These are phyloP conservation scores for Fragilaria crotonensis DNA, from an alignment of 108 stramenopile genomes.

Conservation along the genomic window DNA sequence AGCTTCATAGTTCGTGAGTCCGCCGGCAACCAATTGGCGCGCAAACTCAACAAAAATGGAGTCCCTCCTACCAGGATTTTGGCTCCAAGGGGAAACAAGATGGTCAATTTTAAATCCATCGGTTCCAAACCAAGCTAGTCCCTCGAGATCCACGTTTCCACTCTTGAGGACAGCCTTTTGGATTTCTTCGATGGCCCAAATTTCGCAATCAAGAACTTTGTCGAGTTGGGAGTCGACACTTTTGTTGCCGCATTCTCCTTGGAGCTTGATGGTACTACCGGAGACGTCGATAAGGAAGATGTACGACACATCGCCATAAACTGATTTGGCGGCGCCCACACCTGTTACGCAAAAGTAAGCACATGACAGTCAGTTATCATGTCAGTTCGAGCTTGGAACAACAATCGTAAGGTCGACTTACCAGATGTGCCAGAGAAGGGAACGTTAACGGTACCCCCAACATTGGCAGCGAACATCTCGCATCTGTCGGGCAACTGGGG, in stretches of 20 bases:
- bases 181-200: neutral
- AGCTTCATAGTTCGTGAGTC: neutral
- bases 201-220: neutral
- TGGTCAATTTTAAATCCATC: neutral
- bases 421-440: neutral
- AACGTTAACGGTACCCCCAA: neutral
- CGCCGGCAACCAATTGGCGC: neutral
- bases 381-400: too few species aligned
- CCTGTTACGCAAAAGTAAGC: neutral
- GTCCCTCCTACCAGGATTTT: neutral
- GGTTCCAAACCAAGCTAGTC: neutral
- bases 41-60: neutral
- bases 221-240: neutral
- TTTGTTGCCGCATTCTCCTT: neutral
- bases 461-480: neutral
- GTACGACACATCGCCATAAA: constrained; percentile 1
- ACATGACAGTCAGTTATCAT: too few species aligned
- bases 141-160: neutral
- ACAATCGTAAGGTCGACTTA: too few species aligned
- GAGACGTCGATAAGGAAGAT: constrained; percentile 5
- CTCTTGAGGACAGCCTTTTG: neutral
- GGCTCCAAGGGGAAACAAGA: neutral
- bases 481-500: neutral
- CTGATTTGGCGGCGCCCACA: neutral
- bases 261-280: neutral